Conservation (phyloP, 208 protist species). For the Wallacemonas sp. region DNA sequence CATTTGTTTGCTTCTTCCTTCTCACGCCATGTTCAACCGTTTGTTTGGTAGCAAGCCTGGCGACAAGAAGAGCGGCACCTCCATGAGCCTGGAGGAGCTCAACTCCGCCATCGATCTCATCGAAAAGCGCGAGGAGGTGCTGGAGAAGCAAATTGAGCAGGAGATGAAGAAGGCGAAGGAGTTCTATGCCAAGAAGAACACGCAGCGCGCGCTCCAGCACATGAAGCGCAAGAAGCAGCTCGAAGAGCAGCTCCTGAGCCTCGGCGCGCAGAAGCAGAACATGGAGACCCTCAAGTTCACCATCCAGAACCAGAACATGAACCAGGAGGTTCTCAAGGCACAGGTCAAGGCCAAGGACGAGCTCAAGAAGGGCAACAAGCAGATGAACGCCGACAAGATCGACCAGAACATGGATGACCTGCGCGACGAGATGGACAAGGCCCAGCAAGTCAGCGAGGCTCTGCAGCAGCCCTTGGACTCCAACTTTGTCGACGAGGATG, state of each 20-base stretch:
- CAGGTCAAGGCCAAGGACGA: conserved; percentile 73
- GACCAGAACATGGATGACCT: conserved; percentile 90
- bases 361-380: conserved; percentile 80
- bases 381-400: conserved; percentile 87
- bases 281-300: conserved; percentile 86
- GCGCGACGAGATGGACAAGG: conserved; percentile 91
- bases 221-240: conserved; percentile 93
- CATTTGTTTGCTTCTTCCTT: conserved; percentile 21
- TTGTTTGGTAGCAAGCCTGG: conserved; percentile 77
- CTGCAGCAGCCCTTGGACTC: conserved; percentile 79
- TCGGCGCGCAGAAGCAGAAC: conserved; percentile 75
- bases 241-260: conserved; percentile 78
- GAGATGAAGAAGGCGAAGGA: conserved; percentile 84
- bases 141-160: conserved; percentile 88
- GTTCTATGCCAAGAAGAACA: conserved; percentile 87
- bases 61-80: conserved; percentile 40
- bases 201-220: conserved; percentile 76
- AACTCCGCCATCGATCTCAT: conserved; percentile 77
- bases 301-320: conserved; percentile 88
- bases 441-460: conserved; percentile 84
- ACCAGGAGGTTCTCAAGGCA: conserved; percentile 80
- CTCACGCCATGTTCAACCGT: conserved; percentile 67
- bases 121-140: conserved; percentile 80
- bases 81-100: conserved; percentile 67
- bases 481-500: conserved; percentile 83